phyloP scores from a whole-genome alignment of 306 rosid genomes.

The Fragaria nilgerrensis region DNA sequence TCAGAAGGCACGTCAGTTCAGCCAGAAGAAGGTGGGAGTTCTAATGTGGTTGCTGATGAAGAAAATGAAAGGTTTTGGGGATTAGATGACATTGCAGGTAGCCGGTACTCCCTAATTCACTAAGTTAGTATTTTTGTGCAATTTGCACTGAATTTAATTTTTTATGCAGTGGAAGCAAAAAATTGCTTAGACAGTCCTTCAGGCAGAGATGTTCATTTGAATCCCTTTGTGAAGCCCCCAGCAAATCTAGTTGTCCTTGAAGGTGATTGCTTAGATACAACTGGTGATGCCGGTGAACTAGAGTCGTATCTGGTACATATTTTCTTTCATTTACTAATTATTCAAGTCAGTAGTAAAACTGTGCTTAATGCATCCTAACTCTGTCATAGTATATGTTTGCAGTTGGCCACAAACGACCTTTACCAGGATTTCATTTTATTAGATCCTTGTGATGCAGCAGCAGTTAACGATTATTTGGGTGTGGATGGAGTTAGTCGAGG shows the following conservation, averaged over 20 bases:
- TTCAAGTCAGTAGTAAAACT: neutral
- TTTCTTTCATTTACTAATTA: constrained; percentile 32
- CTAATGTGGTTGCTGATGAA: constrained; percentile 41
- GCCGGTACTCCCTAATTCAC: constrained; percentile 12
- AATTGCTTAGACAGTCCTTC: constrained; percentile 54
- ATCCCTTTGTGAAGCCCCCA: constrained; percentile 76
- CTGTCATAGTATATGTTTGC: constrained; percentile 31
- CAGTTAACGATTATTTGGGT: constrained; percentile 65
- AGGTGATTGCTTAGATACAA: constrained; percentile 87
- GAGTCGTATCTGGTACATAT: constrained; percentile 83
- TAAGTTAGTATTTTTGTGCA: constrained; percentile 5
- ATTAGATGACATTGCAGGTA: constrained; percentile 82
- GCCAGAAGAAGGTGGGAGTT: constrained; percentile 50
- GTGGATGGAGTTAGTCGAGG: constrained; percentile 40
- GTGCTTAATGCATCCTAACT: constrained; percentile 8
- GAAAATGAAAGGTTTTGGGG: constrained; percentile 80
- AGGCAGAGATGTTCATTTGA: constrained; percentile 48
- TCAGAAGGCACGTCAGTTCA: constrained; percentile 53
- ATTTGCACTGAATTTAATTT: constrained; percentile 19
- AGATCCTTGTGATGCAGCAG: constrained; percentile 71
- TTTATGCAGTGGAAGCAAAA: constrained; percentile 71
- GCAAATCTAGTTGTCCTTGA: constrained; percentile 92
- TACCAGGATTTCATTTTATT: constrained; percentile 77
- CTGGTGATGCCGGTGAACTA: constrained; percentile 85
- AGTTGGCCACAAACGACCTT: constrained; percentile 80